phyloP scores from a whole-genome alignment of 2,329 filamentous ascomycete species.

The Pseudophaeomoniella oleicola region DNA sequence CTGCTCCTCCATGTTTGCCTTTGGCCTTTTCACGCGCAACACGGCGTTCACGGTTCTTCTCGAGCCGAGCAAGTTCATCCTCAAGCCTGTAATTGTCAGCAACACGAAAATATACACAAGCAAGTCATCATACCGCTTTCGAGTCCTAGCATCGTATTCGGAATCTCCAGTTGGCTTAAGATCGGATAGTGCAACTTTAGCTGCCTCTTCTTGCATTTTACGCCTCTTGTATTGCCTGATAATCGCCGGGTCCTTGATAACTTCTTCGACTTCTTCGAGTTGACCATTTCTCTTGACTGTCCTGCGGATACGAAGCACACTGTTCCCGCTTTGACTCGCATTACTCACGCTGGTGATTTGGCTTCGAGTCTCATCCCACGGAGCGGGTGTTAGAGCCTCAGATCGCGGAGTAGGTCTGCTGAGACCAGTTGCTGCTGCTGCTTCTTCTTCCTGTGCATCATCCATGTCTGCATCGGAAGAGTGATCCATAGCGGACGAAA shows the following conservation, averaged over 20 bases:
- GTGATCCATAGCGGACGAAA: conserved; percentile 59
- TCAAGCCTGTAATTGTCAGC: conserved; percentile 38
- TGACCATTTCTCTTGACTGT: conserved; percentile 52
- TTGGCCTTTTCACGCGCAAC: conserved; percentile 86
- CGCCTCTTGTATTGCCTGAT: conserved; percentile 79
- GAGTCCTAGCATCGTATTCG: conserved; percentile 49
- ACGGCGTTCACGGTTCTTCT: conserved; percentile 76
- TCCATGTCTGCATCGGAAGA: conserved; percentile 59
- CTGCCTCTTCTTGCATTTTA: conserved; percentile 53
- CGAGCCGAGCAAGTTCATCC: conserved; percentile 65
- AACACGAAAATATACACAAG: conserved; percentile 2
- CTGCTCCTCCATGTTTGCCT: conserved; percentile 30
- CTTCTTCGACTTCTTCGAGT: conserved; percentile 41
- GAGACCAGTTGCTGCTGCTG: conserved; percentile 22
- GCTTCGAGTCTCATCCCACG: conserved; percentile 63
- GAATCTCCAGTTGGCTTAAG: conserved; percentile 51
- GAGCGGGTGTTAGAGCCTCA: conserved; percentile 46
- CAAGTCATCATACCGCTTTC: conserved; percentile 33
- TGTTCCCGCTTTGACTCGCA: conserved; percentile 46
- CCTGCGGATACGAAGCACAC: conserved; percentile 57
- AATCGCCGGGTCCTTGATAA: conserved; percentile 67
- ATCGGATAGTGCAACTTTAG: conserved; percentile 29
- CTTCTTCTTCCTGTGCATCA: conserved; percentile 36
- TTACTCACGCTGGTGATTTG: conserved; percentile 61
- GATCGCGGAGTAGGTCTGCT: conserved; percentile 49